Conservation (phyloP, 306 rosid genomes). For the Trifolium fragiferum region DNA sequence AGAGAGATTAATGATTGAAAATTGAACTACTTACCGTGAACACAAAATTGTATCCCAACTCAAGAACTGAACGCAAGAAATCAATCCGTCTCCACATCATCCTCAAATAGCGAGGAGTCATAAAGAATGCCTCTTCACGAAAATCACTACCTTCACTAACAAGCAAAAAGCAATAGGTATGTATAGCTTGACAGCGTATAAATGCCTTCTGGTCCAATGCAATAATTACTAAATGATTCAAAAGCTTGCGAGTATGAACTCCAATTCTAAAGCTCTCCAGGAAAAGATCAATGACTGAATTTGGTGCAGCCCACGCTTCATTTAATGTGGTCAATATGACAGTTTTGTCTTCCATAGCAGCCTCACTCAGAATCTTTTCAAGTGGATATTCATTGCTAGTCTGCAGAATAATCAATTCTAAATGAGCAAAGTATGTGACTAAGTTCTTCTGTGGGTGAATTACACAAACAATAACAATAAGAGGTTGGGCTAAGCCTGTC, state of each 20-base stretch:
- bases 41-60: constrained; percentile 90
- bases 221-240: constrained; percentile 82
- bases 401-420: constrained; percentile 46
- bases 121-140: constrained; percentile 80
- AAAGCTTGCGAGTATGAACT: constrained; percentile 63
- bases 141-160: constrained; percentile 73
- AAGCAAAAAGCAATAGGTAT: constrained; percentile 74
- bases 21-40: constrained; percentile 75
- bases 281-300: constrained; percentile 82
- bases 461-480: constrained; percentile 28
- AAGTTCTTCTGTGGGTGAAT: constrained; percentile 15
- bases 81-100: constrained; percentile 98
- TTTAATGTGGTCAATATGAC: constrained; percentile 90
- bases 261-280: constrained; percentile 94
- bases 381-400: constrained; percentile 60
- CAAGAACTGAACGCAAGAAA: constrained; percentile 80
- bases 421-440: constrained; percentile 26
- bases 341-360: constrained; percentile 81
- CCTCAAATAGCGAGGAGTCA: constrained; percentile 87
- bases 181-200: constrained; percentile 71
- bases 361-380: constrained; percentile 64
- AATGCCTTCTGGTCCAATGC: constrained; percentile 85
- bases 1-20: constrained; percentile 33
- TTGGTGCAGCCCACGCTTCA: constrained; percentile 94
- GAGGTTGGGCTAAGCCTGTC: constrained; percentile 15